These are phyloP conservation scores for Chamaenerion angustifolium DNA, from an alignment of 345 rosid species.

Conservation along the genomic window DNA sequence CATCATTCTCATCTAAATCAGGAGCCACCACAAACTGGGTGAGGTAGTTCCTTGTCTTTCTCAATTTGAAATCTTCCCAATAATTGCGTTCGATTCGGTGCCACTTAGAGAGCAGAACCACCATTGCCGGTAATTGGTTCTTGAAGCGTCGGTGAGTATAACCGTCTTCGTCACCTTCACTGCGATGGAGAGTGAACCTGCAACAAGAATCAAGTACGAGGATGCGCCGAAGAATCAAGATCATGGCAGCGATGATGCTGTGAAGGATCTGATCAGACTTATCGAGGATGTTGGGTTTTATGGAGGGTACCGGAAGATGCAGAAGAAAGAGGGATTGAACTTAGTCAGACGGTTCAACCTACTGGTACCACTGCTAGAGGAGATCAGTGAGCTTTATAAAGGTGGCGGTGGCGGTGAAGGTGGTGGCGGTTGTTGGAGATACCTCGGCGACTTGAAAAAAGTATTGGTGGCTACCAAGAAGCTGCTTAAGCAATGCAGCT, in stretches of 20 bases:
- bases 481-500: conserved; percentile 37
- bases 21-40: conserved; percentile 69
- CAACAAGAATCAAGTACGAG: conserved; percentile 13
- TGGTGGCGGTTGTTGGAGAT: conserved; percentile 10
- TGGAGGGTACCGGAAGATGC: conserved; percentile 28
- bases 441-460: conserved; percentile 23
- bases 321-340: conserved; percentile 41
- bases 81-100: conserved; percentile 1
- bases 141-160: conserved; percentile 11
- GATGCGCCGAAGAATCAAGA: too few relatives aligned
- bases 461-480: conserved; percentile 33
- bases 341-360: conserved; percentile 51
- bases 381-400: conserved; percentile 22
- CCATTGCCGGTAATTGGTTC: too few relatives aligned
- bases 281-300: conserved; percentile 32
- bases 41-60: conserved; percentile 26
- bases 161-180: too few relatives aligned
- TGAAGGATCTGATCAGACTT: conserved; percentile 24
- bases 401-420: too few relatives aligned
- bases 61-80: not conserved
- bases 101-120: not conserved
- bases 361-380: conserved; percentile 41
- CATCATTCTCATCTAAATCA: conserved; percentile 73
- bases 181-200: conserved; percentile 3
- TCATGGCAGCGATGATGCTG: conserved; percentile 10